Evolutionary conservation across 441 rosid genomes (phyloP).

Genomic region (Gossypium lobatum): DNA sequence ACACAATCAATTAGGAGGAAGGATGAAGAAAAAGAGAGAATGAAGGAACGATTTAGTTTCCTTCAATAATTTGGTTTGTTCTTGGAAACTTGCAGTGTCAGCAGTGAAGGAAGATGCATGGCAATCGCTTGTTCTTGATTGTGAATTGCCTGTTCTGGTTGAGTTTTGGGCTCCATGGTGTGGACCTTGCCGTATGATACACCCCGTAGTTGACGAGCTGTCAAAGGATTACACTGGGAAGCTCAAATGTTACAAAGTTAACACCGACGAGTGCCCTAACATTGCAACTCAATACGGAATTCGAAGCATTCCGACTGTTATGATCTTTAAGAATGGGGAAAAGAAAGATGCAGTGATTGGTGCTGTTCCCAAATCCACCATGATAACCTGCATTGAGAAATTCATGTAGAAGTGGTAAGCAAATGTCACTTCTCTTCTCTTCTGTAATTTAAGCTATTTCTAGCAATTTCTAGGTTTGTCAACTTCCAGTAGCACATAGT

Average conservation of each 20-base stretch:
- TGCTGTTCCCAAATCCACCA: constrained; percentile 78
- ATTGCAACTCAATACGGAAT: constrained; percentile 62
- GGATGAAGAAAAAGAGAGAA: no score
- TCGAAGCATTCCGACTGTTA: constrained; percentile 85
- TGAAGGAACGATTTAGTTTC: no score
- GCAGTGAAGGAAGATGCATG: constrained; percentile 55
- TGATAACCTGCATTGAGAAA: constrained; percentile 68
- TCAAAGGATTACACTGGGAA: constrained; percentile 70
- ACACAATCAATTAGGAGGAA: no score
- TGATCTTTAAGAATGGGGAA: constrained; percentile 88
- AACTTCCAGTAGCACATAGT: constrained; percentile 12
- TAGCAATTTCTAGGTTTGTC: background rate
- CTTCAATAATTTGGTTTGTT: background rate
- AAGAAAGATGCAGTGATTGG: constrained; percentile 82
- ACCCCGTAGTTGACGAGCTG: constrained; percentile 71
- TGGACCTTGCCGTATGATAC: constrained; percentile 94
- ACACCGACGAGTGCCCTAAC: constrained; percentile 79
- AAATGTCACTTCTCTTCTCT: constrained; percentile 1
- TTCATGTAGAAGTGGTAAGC: constrained; percentile 43
- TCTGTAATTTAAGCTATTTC: constrained; percentile 4
- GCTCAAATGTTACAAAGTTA: constrained; percentile 78
- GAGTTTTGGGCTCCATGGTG: constrained; percentile 99
- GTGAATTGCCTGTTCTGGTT: constrained; percentile 62
- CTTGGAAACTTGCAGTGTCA: constrained; percentile 41
- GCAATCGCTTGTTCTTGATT: constrained; percentile 67